phyloP scores from a whole-genome alignment of 352 stramenopile species.

The Phytophthora pistaciae region DNA sequence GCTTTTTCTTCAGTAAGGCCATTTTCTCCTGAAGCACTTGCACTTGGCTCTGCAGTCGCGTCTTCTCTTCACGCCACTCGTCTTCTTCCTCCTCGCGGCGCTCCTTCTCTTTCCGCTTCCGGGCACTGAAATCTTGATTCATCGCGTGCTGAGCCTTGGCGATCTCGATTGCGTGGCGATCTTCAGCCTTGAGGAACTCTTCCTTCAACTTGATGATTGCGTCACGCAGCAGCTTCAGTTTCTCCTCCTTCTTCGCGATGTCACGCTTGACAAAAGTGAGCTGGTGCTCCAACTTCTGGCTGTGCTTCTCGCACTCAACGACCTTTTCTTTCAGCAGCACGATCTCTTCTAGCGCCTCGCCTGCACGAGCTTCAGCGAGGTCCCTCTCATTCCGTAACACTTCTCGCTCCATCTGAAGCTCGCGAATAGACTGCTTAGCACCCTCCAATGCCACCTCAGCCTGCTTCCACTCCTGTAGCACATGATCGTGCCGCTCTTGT shows the following conservation, averaged over 20 bases:
- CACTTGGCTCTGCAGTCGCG: conserved; percentile 60
- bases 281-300: conserved; percentile 61
- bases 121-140: conserved; percentile 35
- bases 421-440: conserved; percentile 54
- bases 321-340: conserved; percentile 62
- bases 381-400: conserved; percentile 69
- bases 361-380: conserved; percentile 78
- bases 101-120: conserved; percentile 51
- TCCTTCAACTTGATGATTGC: conserved; percentile 91
- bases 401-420: conserved; percentile 71
- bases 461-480: conserved; percentile 80
- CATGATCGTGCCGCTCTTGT: conserved; percentile 70
- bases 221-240: conserved; percentile 73
- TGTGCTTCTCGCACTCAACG: conserved; percentile 40
- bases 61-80: conserved; percentile 58
- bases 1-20: conserved; percentile 44
- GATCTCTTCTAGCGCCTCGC: conserved; percentile 87
- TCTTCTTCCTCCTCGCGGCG: conserved; percentile 48
- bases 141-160: conserved; percentile 63
- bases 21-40: conserved; percentile 78
- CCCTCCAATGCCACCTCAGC: conserved; percentile 64
- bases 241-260: conserved; percentile 61
- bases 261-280: conserved; percentile 51
- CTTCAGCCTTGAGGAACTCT: conserved; percentile 89
- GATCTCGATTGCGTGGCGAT: conserved; percentile 79